A percentile compares a stretch with the other conserved stretches of the same genome.
Evolutionary conservation across 805 yeast species (phyloP).

Genomic region (Nakazawaea anatomiae): DNA sequence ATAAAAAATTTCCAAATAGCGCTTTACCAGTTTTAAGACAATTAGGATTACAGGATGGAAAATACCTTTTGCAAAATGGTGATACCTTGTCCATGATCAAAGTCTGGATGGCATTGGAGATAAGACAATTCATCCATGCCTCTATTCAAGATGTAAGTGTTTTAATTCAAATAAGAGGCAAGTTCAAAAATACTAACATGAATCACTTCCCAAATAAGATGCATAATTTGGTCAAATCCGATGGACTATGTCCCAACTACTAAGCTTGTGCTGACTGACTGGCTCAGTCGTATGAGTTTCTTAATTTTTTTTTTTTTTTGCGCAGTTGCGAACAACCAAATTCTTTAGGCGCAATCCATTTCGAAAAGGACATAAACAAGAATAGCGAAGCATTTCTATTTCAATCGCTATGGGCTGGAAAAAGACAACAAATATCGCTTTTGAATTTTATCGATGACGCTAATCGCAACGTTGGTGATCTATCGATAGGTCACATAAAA

Average conservation of each 20-base stretch:
- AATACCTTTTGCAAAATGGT: constrained; percentile 46
- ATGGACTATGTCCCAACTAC: constrained; percentile 61
- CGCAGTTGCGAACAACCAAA: no score
- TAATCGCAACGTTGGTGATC: no score
- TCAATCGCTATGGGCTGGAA: no score
- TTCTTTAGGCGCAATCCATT: no score
- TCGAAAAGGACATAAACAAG: no score
- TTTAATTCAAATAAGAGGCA: not conserved
- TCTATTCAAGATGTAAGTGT: constrained; percentile 71
- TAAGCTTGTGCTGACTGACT: constrained; percentile 15
- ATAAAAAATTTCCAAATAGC: constrained; percentile 28
- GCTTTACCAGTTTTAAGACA: constrained; percentile 82
- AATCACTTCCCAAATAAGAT: constrained; percentile 24
- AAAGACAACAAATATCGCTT: no score
- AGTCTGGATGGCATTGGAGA: constrained; percentile 88
- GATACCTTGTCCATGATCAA: constrained; percentile 76
- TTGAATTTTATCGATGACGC: no score
- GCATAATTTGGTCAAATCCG: constrained; percentile 52
- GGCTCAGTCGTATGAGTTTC: not conserved
- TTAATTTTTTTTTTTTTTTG: no score
- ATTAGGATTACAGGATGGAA: constrained; percentile 67
- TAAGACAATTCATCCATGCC: constrained; percentile 78
- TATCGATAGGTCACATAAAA: no score
- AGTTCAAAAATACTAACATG: not conserved
- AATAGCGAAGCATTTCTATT: no score